A percentile compares a stretch with the other conserved stretches of the same genome.
Evolutionary conservation across 305 asterid species (phyloP).

Genomic region (Plantago lanceolata): DNA sequence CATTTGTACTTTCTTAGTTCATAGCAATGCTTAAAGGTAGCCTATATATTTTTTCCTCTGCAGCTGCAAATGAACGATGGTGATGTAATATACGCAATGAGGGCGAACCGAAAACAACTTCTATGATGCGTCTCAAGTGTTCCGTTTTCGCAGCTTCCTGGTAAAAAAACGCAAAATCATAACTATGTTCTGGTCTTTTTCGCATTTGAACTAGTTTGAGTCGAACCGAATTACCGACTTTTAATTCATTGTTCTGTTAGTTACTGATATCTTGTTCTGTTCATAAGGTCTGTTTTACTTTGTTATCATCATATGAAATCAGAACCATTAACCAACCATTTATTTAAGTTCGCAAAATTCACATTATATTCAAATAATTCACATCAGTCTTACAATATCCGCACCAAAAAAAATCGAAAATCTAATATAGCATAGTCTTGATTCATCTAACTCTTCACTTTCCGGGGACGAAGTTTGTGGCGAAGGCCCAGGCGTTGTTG

Average conservation of each 20-base stretch:
- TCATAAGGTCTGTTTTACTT: too few species aligned
- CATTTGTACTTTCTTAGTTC: background rate
- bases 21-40: background rate
- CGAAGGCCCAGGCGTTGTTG: conserved; percentile 53
- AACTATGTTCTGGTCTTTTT: too few species aligned
- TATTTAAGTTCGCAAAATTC: conserved; percentile 24
- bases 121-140: too few species aligned
- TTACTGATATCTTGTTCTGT: too few species aligned
- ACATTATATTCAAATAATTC: conserved; percentile 27
- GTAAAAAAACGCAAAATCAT: too few species aligned
- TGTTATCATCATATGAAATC: too few species aligned
- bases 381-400: conserved; percentile 34
- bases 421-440: background rate
- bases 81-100: background rate
- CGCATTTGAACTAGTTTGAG: too few species aligned
- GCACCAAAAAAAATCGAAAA: conserved; percentile 11
- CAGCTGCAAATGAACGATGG: background rate
- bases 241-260: too few species aligned
- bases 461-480: conserved; percentile 52
- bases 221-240: too few species aligned
- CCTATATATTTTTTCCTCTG: background rate
- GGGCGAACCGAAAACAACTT: too few species aligned
- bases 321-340: background rate
- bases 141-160: too few species aligned
- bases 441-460: conserved; percentile 30